Evolutionary conservation across 2,329 filamentous ascomycete genomes (phyloP), one percentile per base, ranked within the genome.

Genomic region (Emmonsiellopsis sp.): DNA sequence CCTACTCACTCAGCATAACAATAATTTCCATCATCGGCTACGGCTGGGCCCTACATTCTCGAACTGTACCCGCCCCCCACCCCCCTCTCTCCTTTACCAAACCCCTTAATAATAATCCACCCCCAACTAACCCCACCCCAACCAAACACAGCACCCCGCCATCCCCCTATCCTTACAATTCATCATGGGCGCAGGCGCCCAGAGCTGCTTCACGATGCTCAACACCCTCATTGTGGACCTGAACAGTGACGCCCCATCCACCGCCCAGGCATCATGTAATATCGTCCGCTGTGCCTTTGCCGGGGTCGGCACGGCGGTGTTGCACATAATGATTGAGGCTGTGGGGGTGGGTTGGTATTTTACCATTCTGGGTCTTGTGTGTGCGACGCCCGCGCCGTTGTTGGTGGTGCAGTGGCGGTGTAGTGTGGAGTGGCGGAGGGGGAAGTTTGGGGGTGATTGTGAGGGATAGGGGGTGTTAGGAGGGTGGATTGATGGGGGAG

Each of bases 31-130:
- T 46, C 10, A 21, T 52, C 11, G 56, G 49, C 9, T 58, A 59
- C 43, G 57, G 56, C 8, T 59, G 56, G 57, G 31, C 55, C 32
- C 31, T 58, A 14, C 43, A 56, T 21, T 14, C 39, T 31, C 33
- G 37, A 43, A 48, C 50, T 17, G 56, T 58, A 51, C 42, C 33
- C 17, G 17, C 17, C 32, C 27, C 32, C 44, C 33, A 21, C 40
- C 21, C 14, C n/a, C 40, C 40, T n/a, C 32, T 39, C 14, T 36
- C 14, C 14, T 44, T 32, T 33, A 36, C n/a, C 31, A 27, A 27
- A 27, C 21, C 21, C 21, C 21, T 27, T 27, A 27, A 27, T 5
- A 27, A 27, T 5, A 27, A 27, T 27, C 21, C 21, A 27, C 3
- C 21, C 21, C 21, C 21, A 27, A 27, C 21, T 27, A 27, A 10